Percentiles rank a stretch among this genome's conserved stretches.
phyloP scores from a whole-genome alignment of 129 eudicot species.

The Helichrysum umbraculigerum region DNA sequence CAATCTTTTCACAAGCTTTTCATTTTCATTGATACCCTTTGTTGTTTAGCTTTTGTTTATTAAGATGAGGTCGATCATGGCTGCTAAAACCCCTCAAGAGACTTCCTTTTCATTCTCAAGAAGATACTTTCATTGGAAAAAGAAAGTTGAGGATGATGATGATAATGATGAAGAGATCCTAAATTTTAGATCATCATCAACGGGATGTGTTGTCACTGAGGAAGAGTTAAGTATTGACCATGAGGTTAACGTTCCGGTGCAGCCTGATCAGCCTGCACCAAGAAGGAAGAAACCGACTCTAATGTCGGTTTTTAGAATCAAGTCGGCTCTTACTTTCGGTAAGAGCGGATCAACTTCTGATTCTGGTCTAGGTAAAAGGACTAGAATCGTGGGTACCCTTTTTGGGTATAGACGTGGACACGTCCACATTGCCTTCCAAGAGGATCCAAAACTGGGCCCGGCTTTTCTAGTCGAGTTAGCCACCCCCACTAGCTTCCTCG shows the following conservation, averaged over 20 bases:
- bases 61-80: constrained; percentile 83
- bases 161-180: constrained; percentile 46
- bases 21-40: constrained; percentile 27
- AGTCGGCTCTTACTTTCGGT: constrained; percentile 47
- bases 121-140: constrained; percentile 73
- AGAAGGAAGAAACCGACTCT: constrained; percentile 37
- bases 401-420: constrained; percentile 83
- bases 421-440: constrained; percentile 77
- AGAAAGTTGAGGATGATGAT: constrained; percentile 43
- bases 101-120: constrained; percentile 85
- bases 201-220: constrained; percentile 12
- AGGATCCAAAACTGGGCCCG: constrained; percentile 60
- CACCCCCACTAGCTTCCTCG: constrained; percentile 74
- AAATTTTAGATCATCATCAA: constrained; percentile 47
- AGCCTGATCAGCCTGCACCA: constrained; percentile 30
- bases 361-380: constrained; percentile 52
- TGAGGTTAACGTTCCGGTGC: constrained; percentile 26
- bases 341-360: constrained; percentile 31
- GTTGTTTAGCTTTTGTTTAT: constrained; percentile 34
- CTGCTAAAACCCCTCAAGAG: constrained; percentile 69
- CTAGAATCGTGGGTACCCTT: constrained; percentile 68
- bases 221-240: constrained; percentile 35
- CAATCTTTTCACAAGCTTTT: constrained; percentile 23
- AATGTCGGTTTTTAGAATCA: constrained; percentile 52
- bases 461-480: constrained; percentile 74